phyloP scores from a whole-genome alignment of 176 grass and related monocot species.

The Juncus effusus region DNA sequence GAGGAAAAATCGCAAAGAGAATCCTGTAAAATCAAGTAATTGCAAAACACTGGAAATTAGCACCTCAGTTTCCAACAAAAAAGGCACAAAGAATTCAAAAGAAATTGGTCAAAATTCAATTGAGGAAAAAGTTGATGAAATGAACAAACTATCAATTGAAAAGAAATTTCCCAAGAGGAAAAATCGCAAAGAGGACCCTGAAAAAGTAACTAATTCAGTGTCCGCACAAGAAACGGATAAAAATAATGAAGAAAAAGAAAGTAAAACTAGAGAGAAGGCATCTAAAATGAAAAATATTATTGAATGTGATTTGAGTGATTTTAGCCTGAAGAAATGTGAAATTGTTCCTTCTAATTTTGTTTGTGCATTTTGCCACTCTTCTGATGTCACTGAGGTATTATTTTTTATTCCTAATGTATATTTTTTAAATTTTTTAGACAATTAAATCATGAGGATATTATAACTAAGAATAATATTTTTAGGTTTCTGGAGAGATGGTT shows the following conservation, averaged over 20 bases:
- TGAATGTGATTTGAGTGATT: conserved; percentile 11
- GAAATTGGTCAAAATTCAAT: conserved; percentile 8
- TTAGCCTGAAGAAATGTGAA: conserved; percentile 54
- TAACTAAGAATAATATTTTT: conserved; percentile 11
- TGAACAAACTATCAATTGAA: conserved; percentile 20
- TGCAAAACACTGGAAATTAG: neutral
- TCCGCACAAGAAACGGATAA: conserved; percentile 6
- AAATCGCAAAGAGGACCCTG: neutral
- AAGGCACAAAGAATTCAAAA: conserved; percentile 5
- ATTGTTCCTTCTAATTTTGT: conserved; percentile 31
- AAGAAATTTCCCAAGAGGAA: neutral
- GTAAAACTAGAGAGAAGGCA: conserved; percentile 9
- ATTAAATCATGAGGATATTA: neutral
- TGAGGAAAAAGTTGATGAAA: neutral
- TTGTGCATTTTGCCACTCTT: conserved; percentile 83
- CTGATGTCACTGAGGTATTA: conserved; percentile 60
- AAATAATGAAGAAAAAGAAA: conserved; percentile 10
- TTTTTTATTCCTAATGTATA: conserved; percentile 6
- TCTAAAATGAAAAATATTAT: conserved; percentile 9
- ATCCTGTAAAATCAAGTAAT: conserved; percentile 1
- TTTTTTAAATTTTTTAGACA: conserved; percentile 2
- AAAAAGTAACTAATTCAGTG: conserved; percentile 8
- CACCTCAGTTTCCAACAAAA: conserved; percentile 15
- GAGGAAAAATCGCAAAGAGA: conserved; percentile 4
- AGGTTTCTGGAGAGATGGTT: conserved; percentile 90